Evolutionary conservation across 2,329 filamentous ascomycete species (phyloP).

Genomic region (Nemania sp.): DNA sequence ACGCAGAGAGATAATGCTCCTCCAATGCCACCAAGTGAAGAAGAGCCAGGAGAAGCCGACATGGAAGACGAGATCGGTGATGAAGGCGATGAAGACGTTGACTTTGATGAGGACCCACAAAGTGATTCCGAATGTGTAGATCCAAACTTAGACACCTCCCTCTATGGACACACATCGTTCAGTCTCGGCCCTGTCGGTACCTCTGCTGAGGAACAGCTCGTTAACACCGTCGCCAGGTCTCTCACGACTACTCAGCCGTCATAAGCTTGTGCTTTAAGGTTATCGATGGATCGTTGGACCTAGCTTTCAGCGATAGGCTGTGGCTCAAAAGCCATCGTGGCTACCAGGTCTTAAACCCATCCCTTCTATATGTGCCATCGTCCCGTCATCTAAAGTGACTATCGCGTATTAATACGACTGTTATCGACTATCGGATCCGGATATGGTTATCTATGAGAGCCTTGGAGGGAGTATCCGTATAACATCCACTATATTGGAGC

Average conservation of each 20-base stretch:
- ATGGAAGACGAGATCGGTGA: neutral
- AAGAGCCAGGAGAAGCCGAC: neutral
- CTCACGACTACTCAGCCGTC: neutral
- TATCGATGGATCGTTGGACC: neutral
- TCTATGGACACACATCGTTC: neutral
- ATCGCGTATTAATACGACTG: neutral
- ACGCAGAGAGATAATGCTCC: neutral
- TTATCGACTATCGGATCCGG: neutral
- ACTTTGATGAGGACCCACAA: constrained; percentile 5
- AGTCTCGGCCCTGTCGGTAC: neutral
- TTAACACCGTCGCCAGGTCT: neutral
- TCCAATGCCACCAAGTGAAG: neutral
- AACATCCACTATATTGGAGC: neutral
- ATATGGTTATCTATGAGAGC: neutral
- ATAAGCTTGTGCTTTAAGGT: neutral
- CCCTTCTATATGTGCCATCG: neutral
- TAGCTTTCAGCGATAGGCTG: too few relatives aligned
- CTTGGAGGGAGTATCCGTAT: too few relatives aligned
- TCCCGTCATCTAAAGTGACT: neutral
- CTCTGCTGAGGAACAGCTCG: neutral
- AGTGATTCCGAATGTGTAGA: constrained; percentile 2
- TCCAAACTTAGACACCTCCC: neutral
- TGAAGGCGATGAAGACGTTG: constrained; percentile 10
- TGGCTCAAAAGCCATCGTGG: neutral
- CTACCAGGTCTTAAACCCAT: neutral